Evolutionary conservation across 2,329 filamentous ascomycete genomes (phyloP).

Genomic region (Trichoderma asperellum): DNA sequence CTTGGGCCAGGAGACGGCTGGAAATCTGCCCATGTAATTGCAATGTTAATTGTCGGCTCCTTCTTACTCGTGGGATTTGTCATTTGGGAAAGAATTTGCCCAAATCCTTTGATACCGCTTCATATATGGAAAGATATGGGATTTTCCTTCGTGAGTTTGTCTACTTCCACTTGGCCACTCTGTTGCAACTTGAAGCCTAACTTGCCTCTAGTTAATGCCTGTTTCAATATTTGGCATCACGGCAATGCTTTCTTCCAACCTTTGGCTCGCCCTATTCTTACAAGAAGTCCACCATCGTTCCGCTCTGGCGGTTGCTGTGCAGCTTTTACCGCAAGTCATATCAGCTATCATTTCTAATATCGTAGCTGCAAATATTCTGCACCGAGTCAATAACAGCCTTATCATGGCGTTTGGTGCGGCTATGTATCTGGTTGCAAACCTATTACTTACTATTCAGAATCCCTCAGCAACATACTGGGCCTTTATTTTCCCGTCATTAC

Average conservation of each 20-base stretch:
- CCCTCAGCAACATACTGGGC: conserved; percentile 6
- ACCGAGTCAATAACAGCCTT: neutral
- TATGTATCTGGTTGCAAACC: neutral
- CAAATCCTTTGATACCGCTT: neutral
- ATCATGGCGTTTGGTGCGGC: neutral
- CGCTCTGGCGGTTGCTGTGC: neutral
- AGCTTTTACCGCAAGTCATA: conserved; percentile 2
- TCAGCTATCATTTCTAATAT: neutral
- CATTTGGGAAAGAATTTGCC: neutral
- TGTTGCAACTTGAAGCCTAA: neutral
- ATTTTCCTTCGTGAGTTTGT: neutral
- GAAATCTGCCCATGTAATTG: conserved; percentile 1
- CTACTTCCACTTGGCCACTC: neutral
- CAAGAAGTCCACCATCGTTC: conserved; percentile 4
- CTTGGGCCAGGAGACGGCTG: conserved; percentile 3
- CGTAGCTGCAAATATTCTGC: neutral
- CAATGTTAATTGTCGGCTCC: neutral
- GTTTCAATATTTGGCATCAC: conserved; percentile 10
- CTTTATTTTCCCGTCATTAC: conserved; percentile 2
- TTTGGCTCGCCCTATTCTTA: conserved; percentile 13
- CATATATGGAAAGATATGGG: neutral
- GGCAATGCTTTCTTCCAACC: conserved; percentile 16
- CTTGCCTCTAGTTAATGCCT: neutral
- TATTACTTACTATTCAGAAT: neutral
- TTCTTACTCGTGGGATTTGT: neutral